phyloP scores from a whole-genome alignment of 768 basidiomycete species.

The Trametes maxima region DNA sequence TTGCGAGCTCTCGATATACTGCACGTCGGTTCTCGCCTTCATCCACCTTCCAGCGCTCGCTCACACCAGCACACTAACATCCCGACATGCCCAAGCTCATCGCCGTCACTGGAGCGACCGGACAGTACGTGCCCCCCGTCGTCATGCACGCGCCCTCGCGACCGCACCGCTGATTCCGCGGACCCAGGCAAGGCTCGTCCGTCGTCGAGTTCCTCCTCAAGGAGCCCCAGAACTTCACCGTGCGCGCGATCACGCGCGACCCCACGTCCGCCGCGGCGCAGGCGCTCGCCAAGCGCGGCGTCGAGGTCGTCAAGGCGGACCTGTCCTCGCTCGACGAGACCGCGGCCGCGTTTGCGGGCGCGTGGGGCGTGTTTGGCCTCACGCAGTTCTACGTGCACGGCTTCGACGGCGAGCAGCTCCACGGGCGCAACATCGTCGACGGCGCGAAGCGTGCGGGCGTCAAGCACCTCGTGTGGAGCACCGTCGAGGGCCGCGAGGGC shows the following conservation, averaged over 20 bases:
- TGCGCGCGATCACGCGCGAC: slow-evolving; percentile 18
- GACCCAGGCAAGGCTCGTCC: slow-evolving; percentile 10
- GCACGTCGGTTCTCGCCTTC: neutral
- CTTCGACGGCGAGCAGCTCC: slow-evolving; percentile 14
- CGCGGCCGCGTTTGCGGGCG: slow-evolving; percentile 6
- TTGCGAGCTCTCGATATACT: neutral
- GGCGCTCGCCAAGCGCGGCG: slow-evolving; percentile 12
- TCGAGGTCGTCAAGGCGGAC: slow-evolving; percentile 15
- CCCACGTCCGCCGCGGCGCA: slow-evolving; percentile 8
- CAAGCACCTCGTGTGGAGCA: slow-evolving; percentile 16
- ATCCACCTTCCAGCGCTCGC: neutral
- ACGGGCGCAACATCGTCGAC: slow-evolving; percentile 13
- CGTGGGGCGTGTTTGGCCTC: slow-evolving; percentile 14
- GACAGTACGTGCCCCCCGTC: slow-evolving; percentile 2
- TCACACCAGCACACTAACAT: neutral
- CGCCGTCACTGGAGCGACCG: slow-evolving; percentile 12
- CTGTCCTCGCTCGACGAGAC: slow-evolving; percentile 14
- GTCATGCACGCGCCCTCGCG: neutral
- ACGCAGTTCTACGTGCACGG: slow-evolving; percentile 19
- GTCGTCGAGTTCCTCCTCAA: slow-evolving; percentile 15
- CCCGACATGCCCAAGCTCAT: slow-evolving; percentile 8
- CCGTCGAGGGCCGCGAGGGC: slow-evolving; percentile 15
- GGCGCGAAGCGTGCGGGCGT: slow-evolving; percentile 10
- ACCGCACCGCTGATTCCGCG: neutral
- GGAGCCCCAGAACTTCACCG: slow-evolving; percentile 10